Percentiles rank a stretch among this genome's conserved stretches.
These are phyloP conservation scores for Kurtzmaniella fragi DNA, from an alignment of 805 yeast species.

Conservation along the genomic window DNA sequence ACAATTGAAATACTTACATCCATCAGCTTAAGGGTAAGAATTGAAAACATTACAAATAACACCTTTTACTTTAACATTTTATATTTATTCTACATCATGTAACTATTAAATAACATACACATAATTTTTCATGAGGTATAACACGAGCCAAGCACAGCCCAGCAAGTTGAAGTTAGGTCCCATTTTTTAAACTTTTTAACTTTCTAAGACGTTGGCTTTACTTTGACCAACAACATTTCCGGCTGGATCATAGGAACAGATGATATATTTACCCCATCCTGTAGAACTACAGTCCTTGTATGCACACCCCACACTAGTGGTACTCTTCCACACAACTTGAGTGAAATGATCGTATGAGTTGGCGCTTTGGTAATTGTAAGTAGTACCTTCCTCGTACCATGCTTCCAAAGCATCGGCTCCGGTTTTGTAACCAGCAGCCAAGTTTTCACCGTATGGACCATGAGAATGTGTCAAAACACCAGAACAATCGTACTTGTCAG, in stretches of 20 bases:
- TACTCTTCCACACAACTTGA: slow-evolving; percentile 25
- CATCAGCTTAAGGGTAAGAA: too few relatives aligned
- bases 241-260: slow-evolving; percentile 30
- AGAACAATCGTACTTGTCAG: slow-evolving; percentile 32
- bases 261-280: slow-evolving; percentile 28
- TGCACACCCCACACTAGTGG: slow-evolving; percentile 27
- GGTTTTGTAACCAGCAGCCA: slow-evolving; percentile 27
- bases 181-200: neutral
- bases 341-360: slow-evolving; percentile 27
- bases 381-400: slow-evolving; percentile 31
- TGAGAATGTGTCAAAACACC: slow-evolving; percentile 32
- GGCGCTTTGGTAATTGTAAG: slow-evolving; percentile 19
- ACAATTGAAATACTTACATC: too few relatives aligned
- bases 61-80: too few relatives aligned
- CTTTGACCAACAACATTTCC: slow-evolving; percentile 31
- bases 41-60: too few relatives aligned
- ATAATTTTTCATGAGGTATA: too few relatives aligned
- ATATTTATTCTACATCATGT: too few relatives aligned
- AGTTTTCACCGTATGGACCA: slow-evolving; percentile 34
- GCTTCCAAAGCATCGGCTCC: slow-evolving; percentile 28
- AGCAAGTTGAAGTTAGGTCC: too few relatives aligned
- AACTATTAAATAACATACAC: too few relatives aligned
- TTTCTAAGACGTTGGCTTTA: slow-evolving; percentile 17
- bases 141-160: too few relatives aligned
- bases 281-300: slow-evolving; percentile 26